phyloP scores from a whole-genome alignment of 345 rosid species.

The Lumnitzera racemosa region DNA sequence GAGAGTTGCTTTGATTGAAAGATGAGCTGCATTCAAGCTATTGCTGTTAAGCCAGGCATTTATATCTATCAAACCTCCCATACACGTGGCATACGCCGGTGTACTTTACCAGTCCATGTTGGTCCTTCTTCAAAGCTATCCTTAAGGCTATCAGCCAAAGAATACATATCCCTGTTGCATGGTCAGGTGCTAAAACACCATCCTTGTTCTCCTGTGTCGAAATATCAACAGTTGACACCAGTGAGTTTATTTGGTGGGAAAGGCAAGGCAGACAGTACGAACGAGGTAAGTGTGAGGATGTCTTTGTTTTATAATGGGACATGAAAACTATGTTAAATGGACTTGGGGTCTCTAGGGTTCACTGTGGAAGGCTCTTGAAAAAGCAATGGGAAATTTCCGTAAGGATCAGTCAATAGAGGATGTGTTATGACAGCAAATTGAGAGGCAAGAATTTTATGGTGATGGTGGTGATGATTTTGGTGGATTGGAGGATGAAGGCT shows the following conservation, averaged over 20 bases:
- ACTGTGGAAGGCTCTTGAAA: slow-evolving; percentile 52
- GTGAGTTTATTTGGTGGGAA: slow-evolving; percentile 63
- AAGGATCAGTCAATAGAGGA: slow-evolving; percentile 49
- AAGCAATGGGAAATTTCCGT: slow-evolving; percentile 38
- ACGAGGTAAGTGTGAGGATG: slow-evolving; percentile 23
- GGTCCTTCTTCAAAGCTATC: not conserved
- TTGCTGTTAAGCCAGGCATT: slow-evolving; percentile 2
- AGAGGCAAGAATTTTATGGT: slow-evolving; percentile 38
- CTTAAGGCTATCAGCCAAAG: not conserved
- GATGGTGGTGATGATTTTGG: slow-evolving; percentile 33
- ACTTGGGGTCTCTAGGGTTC: slow-evolving; percentile 30
- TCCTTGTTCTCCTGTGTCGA: slow-evolving; percentile 8
- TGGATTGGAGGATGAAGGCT: slow-evolving; percentile 38
- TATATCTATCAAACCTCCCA: not conserved
- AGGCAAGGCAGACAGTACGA: slow-evolving; percentile 37
- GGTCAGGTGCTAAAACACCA: slow-evolving; percentile 16
- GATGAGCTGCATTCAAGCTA: slow-evolving; percentile 16
- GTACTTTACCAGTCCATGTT: slow-evolving; percentile 6
- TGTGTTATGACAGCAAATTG: slow-evolving; percentile 51
- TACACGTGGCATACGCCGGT: not conserved
- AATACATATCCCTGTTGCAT: slow-evolving; percentile 5
- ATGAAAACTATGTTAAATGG: not conserved
- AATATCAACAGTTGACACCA: slow-evolving; percentile 17
- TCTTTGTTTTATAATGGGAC: not conserved
- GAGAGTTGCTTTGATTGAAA: not conserved